Conservation (phyloP, 371 early-diverging fungal species). For the Mucor piriformis region DNA sequence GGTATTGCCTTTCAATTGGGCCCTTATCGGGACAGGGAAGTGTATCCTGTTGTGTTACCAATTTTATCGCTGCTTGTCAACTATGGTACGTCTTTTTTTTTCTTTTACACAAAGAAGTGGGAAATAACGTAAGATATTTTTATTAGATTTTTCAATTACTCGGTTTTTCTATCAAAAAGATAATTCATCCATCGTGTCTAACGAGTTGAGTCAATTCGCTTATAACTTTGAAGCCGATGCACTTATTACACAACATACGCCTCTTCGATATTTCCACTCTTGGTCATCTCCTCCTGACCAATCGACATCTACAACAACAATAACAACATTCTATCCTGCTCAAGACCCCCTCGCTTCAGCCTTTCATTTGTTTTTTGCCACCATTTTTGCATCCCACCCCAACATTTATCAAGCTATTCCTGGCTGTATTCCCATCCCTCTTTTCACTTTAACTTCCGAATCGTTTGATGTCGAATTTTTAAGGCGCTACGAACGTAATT, state of each 20-base stretch:
- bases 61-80: constrained; percentile 49
- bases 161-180: constrained; percentile 25
- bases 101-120: background rate
- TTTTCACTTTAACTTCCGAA: constrained; percentile 34
- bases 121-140: background rate
- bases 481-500: constrained; percentile 45
- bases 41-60: constrained; percentile 47
- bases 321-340: constrained; percentile 39
- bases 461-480: constrained; percentile 49
- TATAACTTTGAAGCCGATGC: constrained; percentile 48
- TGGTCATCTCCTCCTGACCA: constrained; percentile 16
- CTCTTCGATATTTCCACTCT: constrained; percentile 28
- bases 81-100: constrained; percentile 36
- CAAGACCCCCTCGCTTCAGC: constrained; percentile 46
- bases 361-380: constrained; percentile 49
- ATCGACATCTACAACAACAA: background rate
- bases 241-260: constrained; percentile 41
- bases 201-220: constrained; percentile 44
- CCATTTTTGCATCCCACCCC: constrained; percentile 50
- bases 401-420: constrained; percentile 42
- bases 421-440: constrained; percentile 43
- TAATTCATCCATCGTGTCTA: constrained; percentile 32
- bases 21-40: constrained; percentile 35
- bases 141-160: constrained; percentile 39
- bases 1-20: constrained; percentile 47